Conservation (phyloP, 2,329 filamentous ascomycete genomes). For the Fusarium graminum region DNA sequence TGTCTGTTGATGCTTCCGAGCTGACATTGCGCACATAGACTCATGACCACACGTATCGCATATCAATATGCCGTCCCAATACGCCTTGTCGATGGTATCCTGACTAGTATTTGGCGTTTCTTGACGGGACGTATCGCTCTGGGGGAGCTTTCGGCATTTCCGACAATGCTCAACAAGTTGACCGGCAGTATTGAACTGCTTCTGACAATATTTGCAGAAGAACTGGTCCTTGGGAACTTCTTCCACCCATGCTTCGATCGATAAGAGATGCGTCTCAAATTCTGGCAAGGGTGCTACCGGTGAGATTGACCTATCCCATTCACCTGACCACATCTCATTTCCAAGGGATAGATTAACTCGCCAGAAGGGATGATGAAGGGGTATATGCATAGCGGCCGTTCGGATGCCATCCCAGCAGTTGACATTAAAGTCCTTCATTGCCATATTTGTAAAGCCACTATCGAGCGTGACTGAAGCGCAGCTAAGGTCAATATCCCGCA, state of each 20-base stretch:
- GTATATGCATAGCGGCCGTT: background rate
- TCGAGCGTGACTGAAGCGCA: background rate
- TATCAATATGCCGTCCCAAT: too few species aligned
- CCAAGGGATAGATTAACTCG: background rate
- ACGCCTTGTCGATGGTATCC: too few species aligned
- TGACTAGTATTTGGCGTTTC: too few species aligned
- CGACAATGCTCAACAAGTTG: background rate
- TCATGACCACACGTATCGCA: too few species aligned
- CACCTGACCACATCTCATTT: background rate
- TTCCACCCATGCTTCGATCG: background rate
- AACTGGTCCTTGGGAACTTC: background rate
- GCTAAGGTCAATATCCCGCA: background rate
- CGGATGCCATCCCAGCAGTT: background rate
- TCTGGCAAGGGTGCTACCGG: background rate
- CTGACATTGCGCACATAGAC: too few species aligned
- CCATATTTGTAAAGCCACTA: background rate
- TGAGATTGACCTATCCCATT: background rate
- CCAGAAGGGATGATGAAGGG: background rate
- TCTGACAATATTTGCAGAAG: background rate
- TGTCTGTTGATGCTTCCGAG: too few species aligned
- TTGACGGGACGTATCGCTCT: too few species aligned
- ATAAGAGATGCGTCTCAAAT: background rate
- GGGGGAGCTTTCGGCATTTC: background rate
- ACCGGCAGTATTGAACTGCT: background rate
- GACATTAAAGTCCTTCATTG: background rate